Evolutionary conservation across 202 grass and related monocot genomes (phyloP).

Genomic region (Digitaria exilis): DNA sequence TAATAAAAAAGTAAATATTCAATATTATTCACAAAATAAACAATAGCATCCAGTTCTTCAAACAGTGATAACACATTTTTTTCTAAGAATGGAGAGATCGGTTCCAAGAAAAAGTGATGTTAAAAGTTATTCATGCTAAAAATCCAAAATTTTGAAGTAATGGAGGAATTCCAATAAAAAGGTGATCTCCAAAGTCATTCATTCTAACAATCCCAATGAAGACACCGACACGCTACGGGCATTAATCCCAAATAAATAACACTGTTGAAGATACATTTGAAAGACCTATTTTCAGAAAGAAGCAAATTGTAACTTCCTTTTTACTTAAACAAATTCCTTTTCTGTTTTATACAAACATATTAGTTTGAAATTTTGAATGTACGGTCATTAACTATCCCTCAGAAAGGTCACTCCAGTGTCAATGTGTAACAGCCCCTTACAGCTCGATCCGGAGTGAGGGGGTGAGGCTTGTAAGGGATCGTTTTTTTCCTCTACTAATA

Average conservation of each 20-base stretch:
- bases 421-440: too few species aligned
- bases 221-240: not conserved
- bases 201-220: conserved; percentile 10
- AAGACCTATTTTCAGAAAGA: not conserved
- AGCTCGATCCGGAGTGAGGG: too few species aligned
- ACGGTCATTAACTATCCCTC: not conserved
- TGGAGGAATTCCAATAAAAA: not conserved
- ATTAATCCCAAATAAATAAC: conserved; percentile 19
- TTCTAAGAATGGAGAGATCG: not conserved
- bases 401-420: too few species aligned
- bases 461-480: too few species aligned
- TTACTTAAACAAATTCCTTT: not conserved
- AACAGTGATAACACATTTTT: not conserved
- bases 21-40: not conserved
- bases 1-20: not conserved
- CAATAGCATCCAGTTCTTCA: not conserved
- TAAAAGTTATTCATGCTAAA: too few species aligned
- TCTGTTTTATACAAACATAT: not conserved
- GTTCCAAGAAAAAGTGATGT: too few species aligned
- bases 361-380: not conserved
- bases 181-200: not conserved
- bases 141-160: too few species aligned
- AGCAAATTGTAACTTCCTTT: not conserved
- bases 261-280: not conserved
- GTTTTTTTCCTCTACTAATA: too few species aligned